Evolutionary conservation across 371 early-diverging fungal species (phyloP).

Genomic region (Gilbertella persicaria): DNA sequence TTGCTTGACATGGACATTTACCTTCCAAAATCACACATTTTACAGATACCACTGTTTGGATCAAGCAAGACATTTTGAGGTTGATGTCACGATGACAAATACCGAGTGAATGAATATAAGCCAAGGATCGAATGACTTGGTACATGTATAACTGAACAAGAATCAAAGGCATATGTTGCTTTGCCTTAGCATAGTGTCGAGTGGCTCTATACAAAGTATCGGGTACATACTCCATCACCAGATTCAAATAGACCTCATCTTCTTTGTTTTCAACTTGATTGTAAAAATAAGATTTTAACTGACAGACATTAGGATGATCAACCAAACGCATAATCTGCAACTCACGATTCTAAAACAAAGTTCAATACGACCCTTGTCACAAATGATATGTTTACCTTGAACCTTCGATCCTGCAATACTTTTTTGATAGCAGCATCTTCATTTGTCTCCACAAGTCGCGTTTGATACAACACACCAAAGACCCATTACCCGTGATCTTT

Average conservation of each 20-base stretch:
- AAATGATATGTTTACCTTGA: constrained; percentile 70
- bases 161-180: constrained; percentile 90
- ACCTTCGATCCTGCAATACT: constrained; percentile 95
- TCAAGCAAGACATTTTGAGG: constrained; percentile 78
- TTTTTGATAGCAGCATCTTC: constrained; percentile 94
- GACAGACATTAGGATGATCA: constrained; percentile 79
- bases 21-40: constrained; percentile 99
- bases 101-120: constrained; percentile 89
- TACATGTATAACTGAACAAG: constrained; percentile 95
- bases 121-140: constrained; percentile 94
- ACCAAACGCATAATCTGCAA: constrained; percentile 87
- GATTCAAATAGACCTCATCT: constrained; percentile 85
- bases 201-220: constrained; percentile 87
- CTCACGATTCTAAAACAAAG: constrained; percentile 71
- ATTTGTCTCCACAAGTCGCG: constrained; percentile 76
- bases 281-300: constrained; percentile 79
- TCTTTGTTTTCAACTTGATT: constrained; percentile 63
- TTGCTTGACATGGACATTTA: too few species aligned
- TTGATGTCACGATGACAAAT: constrained; percentile 72
- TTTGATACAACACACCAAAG: constrained; percentile 98
- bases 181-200: constrained; percentile 78
- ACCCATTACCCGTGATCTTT: constrained; percentile 94
- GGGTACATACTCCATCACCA: constrained; percentile 85
- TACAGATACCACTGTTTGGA: constrained; percentile 82
- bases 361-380: constrained; percentile 1